These are phyloP conservation scores for Gaeumannomyces sp. DNA, from an alignment of 2,329 filamentous ascomycete species.

Conservation along the genomic window DNA sequence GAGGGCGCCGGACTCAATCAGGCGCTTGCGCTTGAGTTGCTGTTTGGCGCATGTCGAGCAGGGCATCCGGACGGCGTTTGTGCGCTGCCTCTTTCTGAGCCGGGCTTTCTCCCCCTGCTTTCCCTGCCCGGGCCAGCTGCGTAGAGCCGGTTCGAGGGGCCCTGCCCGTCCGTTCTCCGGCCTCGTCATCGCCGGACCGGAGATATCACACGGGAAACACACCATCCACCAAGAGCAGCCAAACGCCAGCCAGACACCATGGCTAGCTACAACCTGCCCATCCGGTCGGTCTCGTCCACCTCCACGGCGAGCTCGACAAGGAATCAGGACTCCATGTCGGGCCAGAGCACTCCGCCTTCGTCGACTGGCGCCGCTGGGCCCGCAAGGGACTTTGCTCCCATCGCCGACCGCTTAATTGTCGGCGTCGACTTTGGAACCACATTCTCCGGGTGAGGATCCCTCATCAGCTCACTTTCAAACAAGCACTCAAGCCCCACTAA, in stretches of 20 bases:
- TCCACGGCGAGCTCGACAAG: conserved; percentile 29
- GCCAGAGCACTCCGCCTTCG: conserved; percentile 43
- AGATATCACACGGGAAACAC: background rate
- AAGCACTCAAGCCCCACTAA: background rate
- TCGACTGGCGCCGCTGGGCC: conserved; percentile 55
- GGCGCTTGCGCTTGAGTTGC: background rate
- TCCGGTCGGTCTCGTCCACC: conserved; percentile 28
- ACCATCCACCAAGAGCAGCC: background rate
- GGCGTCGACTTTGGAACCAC: conserved; percentile 83
- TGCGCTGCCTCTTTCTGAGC: background rate
- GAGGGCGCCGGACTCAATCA: background rate
- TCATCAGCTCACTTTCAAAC: background rate
- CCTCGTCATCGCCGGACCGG: background rate
- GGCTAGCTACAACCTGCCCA: conserved; percentile 34
- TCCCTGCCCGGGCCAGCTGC: background rate
- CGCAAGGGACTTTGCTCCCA: conserved; percentile 42
- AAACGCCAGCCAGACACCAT: background rate
- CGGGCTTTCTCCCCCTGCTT: background rate
- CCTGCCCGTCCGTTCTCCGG: background rate
- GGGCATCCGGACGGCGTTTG: background rate
- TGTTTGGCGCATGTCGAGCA: background rate
- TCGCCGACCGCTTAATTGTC: conserved; percentile 63
- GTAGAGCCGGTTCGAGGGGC: background rate
- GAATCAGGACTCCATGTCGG: conserved; percentile 47
- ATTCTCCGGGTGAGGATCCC: conserved; percentile 60